Base-by-base conservation (phyloP, 2,329 filamentous ascomycete genomes). In the Apiospora sp. region DNA sequence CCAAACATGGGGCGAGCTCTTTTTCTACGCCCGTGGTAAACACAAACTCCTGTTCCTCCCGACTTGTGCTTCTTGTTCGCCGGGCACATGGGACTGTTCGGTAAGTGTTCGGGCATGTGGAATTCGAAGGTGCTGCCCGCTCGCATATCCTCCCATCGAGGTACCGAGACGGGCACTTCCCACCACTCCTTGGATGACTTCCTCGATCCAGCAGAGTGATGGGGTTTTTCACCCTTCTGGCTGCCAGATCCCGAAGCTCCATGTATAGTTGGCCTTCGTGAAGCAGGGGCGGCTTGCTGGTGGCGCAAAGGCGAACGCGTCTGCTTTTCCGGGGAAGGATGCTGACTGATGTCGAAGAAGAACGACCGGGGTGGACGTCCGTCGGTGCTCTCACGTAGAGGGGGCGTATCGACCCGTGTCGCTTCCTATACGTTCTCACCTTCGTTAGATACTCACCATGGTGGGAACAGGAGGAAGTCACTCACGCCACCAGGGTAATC, bases 1-100 rank as follows among this genome's bases (percentile, higher is more conserved):
- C 30, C 58, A 64, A 37, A 24, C 19, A 13, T n/a, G 19, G 19
- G 58, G 58, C 16, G 48, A 44, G 16, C 48, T 51, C 34, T 54
- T n/a, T 69, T 70, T n/a, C 48, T 41, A 37, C 86, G 80, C 2
- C 86, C 86, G 69, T 87, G 86, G 74, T 87, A 87, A 2, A 89
- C 86, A 71, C 87, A 89, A 3, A 88, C 73, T 0, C 85, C 86
- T 7, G 81, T 84, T 5, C 87, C 86, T n/a, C 84, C 81, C 19
- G 83, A 83, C 70, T 77, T 77, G 71, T 87, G 84, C 54, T 81
- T 84, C 61, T 78, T 78, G 76, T 88, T 87, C 12, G 86, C 79
- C 2, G 87, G 87, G 71, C 87, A 89, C 80, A 88, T 83, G 22
- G 86, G 86, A 75, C 87, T 88, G 72, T 74, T 85, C 44, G 86